Evolutionary conservation across 306 rosid genomes (phyloP).

Genomic region (Psophocarpus tetragonolobus): DNA sequence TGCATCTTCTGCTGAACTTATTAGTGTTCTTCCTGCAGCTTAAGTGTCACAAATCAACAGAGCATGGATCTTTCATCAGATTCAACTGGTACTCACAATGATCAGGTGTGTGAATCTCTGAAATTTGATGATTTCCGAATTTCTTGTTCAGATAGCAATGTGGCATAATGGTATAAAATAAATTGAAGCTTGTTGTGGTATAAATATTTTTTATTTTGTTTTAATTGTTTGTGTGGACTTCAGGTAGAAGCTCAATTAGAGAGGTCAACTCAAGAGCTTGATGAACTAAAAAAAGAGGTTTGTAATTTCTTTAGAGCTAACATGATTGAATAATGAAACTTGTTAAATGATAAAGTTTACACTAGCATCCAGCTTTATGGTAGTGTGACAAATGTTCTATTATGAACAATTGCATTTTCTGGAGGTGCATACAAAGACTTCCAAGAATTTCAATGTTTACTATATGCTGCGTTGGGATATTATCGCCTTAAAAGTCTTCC

Average conservation of each 20-base stretch:
- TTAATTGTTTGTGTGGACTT: constrained; percentile 25
- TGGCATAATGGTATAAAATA: constrained; percentile 9
- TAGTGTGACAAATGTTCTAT: constrained; percentile 16
- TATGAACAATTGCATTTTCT: constrained; percentile 10
- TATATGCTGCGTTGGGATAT: constrained; percentile 15
- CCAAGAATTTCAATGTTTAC: neutral
- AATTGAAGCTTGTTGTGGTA: constrained; percentile 1
- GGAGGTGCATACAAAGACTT: neutral
- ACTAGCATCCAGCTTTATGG: constrained; percentile 4
- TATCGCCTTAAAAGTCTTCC: constrained; percentile 2
- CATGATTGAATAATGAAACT: constrained; percentile 21
- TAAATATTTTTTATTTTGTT: constrained; percentile 26
- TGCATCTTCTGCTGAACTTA: constrained; percentile 11
- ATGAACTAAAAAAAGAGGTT: constrained; percentile 77
- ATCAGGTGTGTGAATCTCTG: constrained; percentile 51
- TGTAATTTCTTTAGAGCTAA: constrained; percentile 33
- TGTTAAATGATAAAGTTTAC: neutral
- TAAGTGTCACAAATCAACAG: constrained; percentile 38
- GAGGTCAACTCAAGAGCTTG: constrained; percentile 56
- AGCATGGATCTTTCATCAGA: constrained; percentile 57
- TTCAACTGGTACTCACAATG: constrained; percentile 43
- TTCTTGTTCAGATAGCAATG: constrained; percentile 25
- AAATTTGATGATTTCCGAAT: constrained; percentile 36
- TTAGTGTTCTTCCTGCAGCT: constrained; percentile 47
- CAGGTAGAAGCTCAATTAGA: constrained; percentile 67